phyloP scores from a whole-genome alignment of 129 eudicot species.

The Arctium lappa region DNA sequence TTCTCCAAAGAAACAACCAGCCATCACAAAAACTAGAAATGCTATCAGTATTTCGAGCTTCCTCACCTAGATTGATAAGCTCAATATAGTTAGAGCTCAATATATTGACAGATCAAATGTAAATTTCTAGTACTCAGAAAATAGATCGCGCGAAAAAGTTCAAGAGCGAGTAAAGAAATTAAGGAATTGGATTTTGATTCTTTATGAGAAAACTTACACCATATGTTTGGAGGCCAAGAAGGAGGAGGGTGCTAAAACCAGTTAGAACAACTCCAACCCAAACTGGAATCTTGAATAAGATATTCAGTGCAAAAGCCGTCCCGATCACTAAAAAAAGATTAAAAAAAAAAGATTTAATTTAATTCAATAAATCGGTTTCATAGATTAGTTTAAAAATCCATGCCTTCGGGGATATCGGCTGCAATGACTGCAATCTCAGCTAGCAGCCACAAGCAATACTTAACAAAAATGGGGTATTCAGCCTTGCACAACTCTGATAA shows the following conservation, averaged over 20 bases:
- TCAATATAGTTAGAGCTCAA: too few species aligned
- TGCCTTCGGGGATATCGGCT: conserved; percentile 97
- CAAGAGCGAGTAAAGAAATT: too few species aligned
- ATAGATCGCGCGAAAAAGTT: too few species aligned
- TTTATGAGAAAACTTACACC: conserved; percentile 32
- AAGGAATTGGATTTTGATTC: neutral
- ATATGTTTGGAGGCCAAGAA: conserved; percentile 57
- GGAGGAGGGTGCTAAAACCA: conserved; percentile 54
- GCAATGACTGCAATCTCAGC: conserved; percentile 92
- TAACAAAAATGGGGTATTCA: conserved; percentile 69
- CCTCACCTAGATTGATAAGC: conserved; percentile 29
- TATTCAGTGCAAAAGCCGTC: conserved; percentile 60
- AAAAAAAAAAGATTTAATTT: neutral
- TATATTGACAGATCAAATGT: neutral
- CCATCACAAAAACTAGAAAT: conserved; percentile 45
- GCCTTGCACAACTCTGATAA: conserved; percentile 82
- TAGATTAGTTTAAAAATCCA: neutral
- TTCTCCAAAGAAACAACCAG: conserved; percentile 59
- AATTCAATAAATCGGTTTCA: neutral
- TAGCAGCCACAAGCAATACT: conserved; percentile 72
- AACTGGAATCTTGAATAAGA: conserved; percentile 49
- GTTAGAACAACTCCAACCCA: conserved; percentile 66
- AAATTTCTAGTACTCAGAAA: too few species aligned
- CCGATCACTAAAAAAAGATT: conserved; percentile 40
- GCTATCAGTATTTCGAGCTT: conserved; percentile 48